Evolutionary conservation across 495 filamentous ascomycete species (phyloP).

Genomic region (Trichoderma gamsii): DNA sequence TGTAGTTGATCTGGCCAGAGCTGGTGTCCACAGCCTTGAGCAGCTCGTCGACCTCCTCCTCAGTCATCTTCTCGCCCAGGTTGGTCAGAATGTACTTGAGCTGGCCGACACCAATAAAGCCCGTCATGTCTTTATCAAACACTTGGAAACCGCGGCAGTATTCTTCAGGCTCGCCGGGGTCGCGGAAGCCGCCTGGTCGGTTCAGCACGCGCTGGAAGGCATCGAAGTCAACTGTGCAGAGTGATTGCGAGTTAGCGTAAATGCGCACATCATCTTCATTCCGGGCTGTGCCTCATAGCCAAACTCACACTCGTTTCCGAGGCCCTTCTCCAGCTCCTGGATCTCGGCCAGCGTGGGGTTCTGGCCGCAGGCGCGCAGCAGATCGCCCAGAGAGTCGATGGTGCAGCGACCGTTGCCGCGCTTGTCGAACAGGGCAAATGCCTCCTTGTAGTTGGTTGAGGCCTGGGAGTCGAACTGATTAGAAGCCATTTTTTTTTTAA

Average conservation of each 20-base stretch:
- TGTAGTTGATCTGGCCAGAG: constrained; percentile 94
- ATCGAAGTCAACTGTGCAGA: constrained; percentile 85
- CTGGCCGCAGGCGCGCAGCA: constrained; percentile 93
- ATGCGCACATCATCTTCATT: neutral
- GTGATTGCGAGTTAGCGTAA: neutral
- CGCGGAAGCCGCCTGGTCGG: constrained; percentile 94
- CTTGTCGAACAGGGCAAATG: constrained; percentile 98
- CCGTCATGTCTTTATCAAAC: constrained; percentile 98
- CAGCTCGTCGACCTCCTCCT: constrained; percentile 96
- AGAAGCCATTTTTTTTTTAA: constrained; percentile 24
- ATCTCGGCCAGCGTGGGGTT: constrained; percentile 95
- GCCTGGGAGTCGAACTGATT: constrained; percentile 59
- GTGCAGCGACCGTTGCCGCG: constrained; percentile 87
- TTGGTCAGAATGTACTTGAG: constrained; percentile 95
- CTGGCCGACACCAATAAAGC: constrained; percentile 94
- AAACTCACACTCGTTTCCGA: constrained; percentile 81
- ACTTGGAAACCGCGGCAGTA: constrained; percentile 98
- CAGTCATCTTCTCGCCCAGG: constrained; percentile 96
- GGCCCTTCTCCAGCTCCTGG: constrained; percentile 73
- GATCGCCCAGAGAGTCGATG: constrained; percentile 80
- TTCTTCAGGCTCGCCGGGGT: constrained; percentile 94
- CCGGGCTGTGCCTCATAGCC: neutral
- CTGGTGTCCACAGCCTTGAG: constrained; percentile 94
- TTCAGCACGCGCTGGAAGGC: constrained; percentile 93
- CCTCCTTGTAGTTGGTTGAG: constrained; percentile 99